Evolutionary conservation across 257 asterid species (phyloP).

Genomic region (Craterostigma plantagineum): DNA sequence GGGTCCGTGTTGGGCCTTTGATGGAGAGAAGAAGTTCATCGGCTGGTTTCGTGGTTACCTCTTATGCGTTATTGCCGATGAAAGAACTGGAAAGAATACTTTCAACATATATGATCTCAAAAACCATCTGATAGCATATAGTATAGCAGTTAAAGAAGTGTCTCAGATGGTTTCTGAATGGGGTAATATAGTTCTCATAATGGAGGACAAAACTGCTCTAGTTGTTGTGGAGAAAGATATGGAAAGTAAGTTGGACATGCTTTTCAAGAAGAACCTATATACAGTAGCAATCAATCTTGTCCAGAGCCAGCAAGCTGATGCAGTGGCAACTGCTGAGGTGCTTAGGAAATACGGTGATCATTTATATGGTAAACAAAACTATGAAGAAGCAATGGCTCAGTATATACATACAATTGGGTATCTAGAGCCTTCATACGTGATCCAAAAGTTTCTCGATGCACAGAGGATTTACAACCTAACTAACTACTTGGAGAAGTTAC

Average conservation of each 20-base stretch:
- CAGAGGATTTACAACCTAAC: conserved; percentile 89
- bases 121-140: conserved; percentile 77
- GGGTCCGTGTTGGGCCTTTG: conserved; percentile 99
- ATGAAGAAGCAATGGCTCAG: conserved; percentile 91
- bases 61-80: conserved; percentile 70
- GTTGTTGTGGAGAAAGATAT: conserved; percentile 88
- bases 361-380: conserved; percentile 63
- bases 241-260: conserved; percentile 97
- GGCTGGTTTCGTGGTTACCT: conserved; percentile 97
- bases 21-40: conserved; percentile 76
- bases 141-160: conserved; percentile 54
- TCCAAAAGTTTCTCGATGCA: conserved; percentile 93
- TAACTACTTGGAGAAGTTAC: conserved; percentile 84
- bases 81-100: conserved; percentile 53
- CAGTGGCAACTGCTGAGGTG: conserved; percentile 90
- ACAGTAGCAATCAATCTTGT: conserved; percentile 86
- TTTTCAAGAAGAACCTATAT: conserved; percentile 89
- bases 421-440: conserved; percentile 91
- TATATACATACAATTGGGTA: conserved; percentile 76
- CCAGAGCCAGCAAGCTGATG: conserved; percentile 95
- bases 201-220: conserved; percentile 68
- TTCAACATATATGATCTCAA: conserved; percentile 79
- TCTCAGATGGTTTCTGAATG: conserved; percentile 96
- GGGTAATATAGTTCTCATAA: conserved; percentile 79
- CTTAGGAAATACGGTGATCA: conserved; percentile 93